A percentile compares a stretch with the other conserved stretches of the same genome.
Conservation (phyloP, 2,329 filamentous ascomycete species). For the Biscogniauxia marginata region DNA sequence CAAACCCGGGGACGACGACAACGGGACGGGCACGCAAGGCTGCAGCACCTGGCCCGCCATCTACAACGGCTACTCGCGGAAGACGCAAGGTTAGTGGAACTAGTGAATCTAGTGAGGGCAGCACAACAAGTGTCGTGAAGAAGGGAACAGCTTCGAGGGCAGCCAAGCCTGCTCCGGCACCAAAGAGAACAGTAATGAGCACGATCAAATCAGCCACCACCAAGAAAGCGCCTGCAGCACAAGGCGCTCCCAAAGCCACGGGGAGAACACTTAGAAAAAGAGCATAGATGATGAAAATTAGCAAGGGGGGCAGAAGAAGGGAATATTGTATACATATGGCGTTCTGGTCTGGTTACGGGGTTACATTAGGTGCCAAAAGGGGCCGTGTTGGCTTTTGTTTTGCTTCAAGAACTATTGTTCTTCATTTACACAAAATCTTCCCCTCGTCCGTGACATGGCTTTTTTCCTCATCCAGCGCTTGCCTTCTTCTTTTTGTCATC, state of each 20-base stretch:
- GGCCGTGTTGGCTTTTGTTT: background rate
- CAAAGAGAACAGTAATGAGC: conserved; percentile 54
- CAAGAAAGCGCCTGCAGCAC: conserved; percentile 49
- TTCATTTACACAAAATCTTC: background rate
- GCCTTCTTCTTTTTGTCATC: conserved; percentile 88
- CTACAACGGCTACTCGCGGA: conserved; percentile 44
- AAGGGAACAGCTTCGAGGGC: conserved; percentile 42
- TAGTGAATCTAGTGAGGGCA: conserved; percentile 64
- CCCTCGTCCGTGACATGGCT: background rate
- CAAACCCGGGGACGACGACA: conserved; percentile 31
- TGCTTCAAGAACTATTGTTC: background rate
- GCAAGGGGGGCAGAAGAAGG: background rate
- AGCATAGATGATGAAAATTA: conserved; percentile 30
- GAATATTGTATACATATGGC: background rate
- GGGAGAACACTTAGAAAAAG: conserved; percentile 56
- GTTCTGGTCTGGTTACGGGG: background rate
- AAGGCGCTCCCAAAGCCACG: conserved; percentile 30
- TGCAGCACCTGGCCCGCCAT: conserved; percentile 37
- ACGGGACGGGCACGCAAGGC: conserved; percentile 35
- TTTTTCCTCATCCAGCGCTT: conserved; percentile 11
- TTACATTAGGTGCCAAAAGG: background rate
- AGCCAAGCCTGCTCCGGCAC: conserved; percentile 36
- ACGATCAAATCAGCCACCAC: conserved; percentile 49
- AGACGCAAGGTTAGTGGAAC: conserved; percentile 55
- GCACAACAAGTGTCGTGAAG: conserved; percentile 63